Evolutionary conservation across 2,329 filamentous ascomycete genomes (phyloP), one percentile per base, ranked within the genome.

Genomic region (Aureobasidium sp.): DNA sequence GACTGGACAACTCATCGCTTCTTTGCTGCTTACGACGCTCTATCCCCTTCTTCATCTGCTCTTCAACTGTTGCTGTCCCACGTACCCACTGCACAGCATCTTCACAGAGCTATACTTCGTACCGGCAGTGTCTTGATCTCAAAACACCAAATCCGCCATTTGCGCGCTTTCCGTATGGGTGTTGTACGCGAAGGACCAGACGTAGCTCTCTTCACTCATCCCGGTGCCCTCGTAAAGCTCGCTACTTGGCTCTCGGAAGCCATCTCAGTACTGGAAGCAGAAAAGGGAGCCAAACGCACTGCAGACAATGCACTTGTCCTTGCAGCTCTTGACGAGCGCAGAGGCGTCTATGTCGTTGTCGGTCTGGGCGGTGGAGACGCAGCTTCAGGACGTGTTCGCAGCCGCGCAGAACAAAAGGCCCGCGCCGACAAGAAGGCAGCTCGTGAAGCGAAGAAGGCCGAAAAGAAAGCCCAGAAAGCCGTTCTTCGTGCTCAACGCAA

Each of bases 181-280:
- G 89, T 97, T 4, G 91, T 99, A 68, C 96, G 95, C 72, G 94
- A 97, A 70, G 91, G 93, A 0, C 91, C 92, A 0, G 94, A 97
- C 68, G 88, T 96, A 0, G 77, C 83, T n/a, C 82, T 97, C 11
- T 99, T 99, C 75, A 91, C 88, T 0, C 93, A 97, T 70, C 92
- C 94, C 0, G 90, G 92, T 6, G 94, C 94, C 1, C 78, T 99
- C 29, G 96, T 92, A 2, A 97, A 97, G 74, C 82, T 99, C 15
- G 92, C 93, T 0, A 81, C 96, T 3, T 99, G 94, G 94, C 84
- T 99, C 45, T 90, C 89, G 49, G 93, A 97, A 75, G 94, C 94
- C 0, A 86, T 97, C 48, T 84, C 88, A 1, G 92, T 97, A 66
- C 89, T 96, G 69, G 94, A 97, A 73, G 85, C 86, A 55, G 90